Base-by-base conservation (phyloP, 2,329 filamentous ascomycete genomes). In the Xylaria sp. region DNA sequence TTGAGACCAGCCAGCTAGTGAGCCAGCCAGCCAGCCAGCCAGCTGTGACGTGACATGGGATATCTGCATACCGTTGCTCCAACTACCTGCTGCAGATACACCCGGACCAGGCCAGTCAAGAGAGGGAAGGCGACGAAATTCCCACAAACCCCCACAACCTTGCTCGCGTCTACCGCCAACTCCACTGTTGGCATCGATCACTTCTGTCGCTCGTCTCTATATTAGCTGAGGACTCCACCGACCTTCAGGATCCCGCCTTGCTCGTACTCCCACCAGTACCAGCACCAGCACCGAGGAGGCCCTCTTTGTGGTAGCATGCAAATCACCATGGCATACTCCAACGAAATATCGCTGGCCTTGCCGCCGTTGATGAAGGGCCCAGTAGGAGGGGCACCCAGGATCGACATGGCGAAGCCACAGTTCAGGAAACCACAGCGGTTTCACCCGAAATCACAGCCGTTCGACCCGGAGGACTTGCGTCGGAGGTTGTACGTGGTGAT, bases 401-500 rank as follows among this genome's bases (percentile, higher is more conserved):
- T 36, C 17, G 63, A 68, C 25, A 22, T 51, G 47, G 11, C 27
- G 2, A 70, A 39, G 33, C 61, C 44, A 3, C 61, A 62, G 17
- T 36, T 42, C 33, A 61, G 39, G 42, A 70, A 45, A 64, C 66
- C 63, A 45, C 57, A 59, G 6, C 27, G 73, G 62, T 56, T 31
- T 1, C 39, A 66, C 36, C 51, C 69, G 15, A 76, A 73, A 64
- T 76, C 75, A 31, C 73, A 80, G 36, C 79, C 81, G 20, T 79
- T 89, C 51, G 86, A 89, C 66, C 80, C 87, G 0, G 81, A 85
- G 31, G 87, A 90, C 62, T 77, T 90, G 31, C 81, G 82, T 11
- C 81, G 83, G 36, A 83, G 86, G 20, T 80, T 90, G 27, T 79
- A 81, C 55, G 69, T 81, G 11, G 83, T 89, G 20, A 77, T 86